A percentile compares a stretch with the other conserved stretches of the same genome.
These are phyloP conservation scores for Malassezia dermatis DNA, from an alignment of 1,284 basidiomycete genomes.

Conservation along the genomic window DNA sequence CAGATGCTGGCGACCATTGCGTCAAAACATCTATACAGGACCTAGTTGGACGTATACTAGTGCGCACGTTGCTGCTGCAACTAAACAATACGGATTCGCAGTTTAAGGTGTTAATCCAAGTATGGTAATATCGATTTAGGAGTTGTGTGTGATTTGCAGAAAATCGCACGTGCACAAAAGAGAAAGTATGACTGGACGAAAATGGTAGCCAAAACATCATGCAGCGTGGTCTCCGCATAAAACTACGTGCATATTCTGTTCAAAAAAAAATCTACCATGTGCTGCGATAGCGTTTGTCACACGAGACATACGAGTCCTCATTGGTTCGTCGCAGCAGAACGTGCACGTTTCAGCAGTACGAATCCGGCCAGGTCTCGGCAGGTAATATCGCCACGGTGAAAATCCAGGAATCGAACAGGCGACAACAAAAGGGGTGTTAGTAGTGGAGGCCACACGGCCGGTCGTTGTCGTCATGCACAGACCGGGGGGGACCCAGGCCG, in stretches of 20 bases:
- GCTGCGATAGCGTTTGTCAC: too few relatives aligned
- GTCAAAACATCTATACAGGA: background rate
- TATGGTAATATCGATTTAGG: background rate
- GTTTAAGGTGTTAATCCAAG: background rate
- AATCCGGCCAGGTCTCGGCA: too few relatives aligned
- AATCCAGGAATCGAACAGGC: background rate
- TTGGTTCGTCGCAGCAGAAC: background rate
- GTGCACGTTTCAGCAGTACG: background rate
- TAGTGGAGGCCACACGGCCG: background rate
- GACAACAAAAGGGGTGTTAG: background rate
- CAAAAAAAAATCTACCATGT: background rate
- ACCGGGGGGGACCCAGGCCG: background rate
- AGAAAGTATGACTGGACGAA: background rate
- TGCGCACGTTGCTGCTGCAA: background rate
- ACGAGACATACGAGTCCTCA: background rate
- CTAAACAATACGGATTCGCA: background rate
- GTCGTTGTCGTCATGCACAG: constrained; percentile 6
- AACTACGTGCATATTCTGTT: background rate
- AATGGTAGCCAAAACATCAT: background rate
- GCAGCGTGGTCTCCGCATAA: background rate
- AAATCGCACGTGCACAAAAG: background rate
- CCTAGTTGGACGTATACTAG: background rate
- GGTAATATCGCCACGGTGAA: background rate
- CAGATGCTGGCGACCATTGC: background rate
- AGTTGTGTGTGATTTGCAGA: background rate